A percentile compares a stretch with the other conserved stretches of the same genome.
Conservation (phyloP, 2,329 filamentous ascomycete species). For the Ampelomyces quisqualis region DNA sequence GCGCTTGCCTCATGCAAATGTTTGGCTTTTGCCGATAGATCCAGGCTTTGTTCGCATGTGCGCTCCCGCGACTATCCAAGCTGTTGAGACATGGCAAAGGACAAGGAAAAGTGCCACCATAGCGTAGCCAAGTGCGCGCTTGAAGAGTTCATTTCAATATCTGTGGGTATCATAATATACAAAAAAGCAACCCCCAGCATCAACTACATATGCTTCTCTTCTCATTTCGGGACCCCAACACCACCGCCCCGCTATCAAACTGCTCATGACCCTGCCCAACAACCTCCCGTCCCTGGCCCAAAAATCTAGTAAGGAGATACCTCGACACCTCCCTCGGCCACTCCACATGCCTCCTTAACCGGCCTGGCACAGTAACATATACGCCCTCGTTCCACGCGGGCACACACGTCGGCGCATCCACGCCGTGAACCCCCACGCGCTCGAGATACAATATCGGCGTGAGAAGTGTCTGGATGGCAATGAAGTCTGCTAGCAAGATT, state of each 20-base stretch:
- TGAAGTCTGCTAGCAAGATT: constrained; percentile 51
- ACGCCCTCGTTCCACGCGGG: constrained; percentile 39
- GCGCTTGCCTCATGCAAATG: constrained; percentile 8
- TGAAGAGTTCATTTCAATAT: too few relatives aligned
- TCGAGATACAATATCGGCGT: constrained; percentile 44
- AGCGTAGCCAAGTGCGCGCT: too few relatives aligned
- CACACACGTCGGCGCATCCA: constrained; percentile 35
- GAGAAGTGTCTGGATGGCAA: constrained; percentile 50
- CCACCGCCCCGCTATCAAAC: constrained; percentile 8
- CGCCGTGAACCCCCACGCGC: constrained; percentile 36
- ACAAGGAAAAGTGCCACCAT: too few relatives aligned
- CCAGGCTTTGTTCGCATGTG: too few relatives aligned
- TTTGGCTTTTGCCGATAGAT: neutral
- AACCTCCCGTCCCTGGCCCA: constrained; percentile 24
- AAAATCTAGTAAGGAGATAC: constrained; percentile 31
- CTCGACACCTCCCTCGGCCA: constrained; percentile 35
- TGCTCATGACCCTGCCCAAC: constrained; percentile 1
- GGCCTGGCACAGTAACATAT: constrained; percentile 28
- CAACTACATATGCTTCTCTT: neutral
- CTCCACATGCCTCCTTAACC: constrained; percentile 29
- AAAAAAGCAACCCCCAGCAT: too few relatives aligned
- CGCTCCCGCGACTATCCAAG: too few relatives aligned
- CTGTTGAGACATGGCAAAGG: too few relatives aligned
- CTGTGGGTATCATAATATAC: too few relatives aligned
- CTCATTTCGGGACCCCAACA: neutral